Evolutionary conservation across 148 eudicot genomes (phyloP), one percentile per base, ranked within the genome.

Genomic region (Heliosperma pusillum): DNA sequence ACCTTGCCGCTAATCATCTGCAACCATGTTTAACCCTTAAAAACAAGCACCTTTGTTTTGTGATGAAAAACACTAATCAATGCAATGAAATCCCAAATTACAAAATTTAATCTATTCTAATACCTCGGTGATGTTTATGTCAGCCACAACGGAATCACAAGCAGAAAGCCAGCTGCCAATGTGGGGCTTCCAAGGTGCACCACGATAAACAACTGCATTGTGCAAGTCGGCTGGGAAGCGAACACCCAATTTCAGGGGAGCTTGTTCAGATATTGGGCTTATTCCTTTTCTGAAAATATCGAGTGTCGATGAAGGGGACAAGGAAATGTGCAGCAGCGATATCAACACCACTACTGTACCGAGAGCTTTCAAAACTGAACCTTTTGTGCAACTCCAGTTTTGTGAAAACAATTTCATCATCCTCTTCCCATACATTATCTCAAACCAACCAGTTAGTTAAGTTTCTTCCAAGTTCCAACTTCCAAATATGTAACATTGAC

Each of bases 121-220:
- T 85, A 94, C 98, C 98, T 94, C 98, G 71, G 83, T 72, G 72
- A 91, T 73, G 60, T 86, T 86, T 17, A 87, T 82, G 69, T 77
- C 85, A 44, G 76, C 33, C 26, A 71, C 82, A 82, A 77, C 80
- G 30, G 95, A 69, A 86, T 83, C 72, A 77, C 98, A 93, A 10
- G 87, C 93, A 29, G 93, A 87, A 83, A 91, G 80, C 98, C 97
- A 94, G 68, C 84, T 82, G 26, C 98, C 98, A 78, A 91, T 87
- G 78, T 89, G 83, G 62, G 93, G 89, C 78, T 88, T 91, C 98
- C 98, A 94, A 2, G 98, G 96, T 71, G 98, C 96, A 81, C 88
- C 89, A 33, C 81, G 87, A 69, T 88, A 94, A 82, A 89, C 88
- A 53, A 94, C 93, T 29, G 96, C 88, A 30, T 83, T 78, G 74